Evolutionary conservation across 106 monocot species (phyloP).

Genomic region (Xerophyta viscosa): DNA sequence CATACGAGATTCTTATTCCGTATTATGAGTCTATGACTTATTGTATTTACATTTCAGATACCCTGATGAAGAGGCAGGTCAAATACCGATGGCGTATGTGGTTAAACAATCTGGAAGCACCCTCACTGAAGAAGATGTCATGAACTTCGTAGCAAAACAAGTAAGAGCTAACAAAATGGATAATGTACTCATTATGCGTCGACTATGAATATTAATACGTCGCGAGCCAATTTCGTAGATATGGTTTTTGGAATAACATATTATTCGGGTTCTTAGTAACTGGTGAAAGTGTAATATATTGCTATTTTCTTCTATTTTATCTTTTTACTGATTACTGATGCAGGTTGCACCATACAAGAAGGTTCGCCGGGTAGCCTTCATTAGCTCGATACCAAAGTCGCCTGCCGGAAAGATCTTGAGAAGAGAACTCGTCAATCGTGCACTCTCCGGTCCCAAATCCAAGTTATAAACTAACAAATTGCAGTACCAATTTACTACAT

Average conservation of each 20-base stretch:
- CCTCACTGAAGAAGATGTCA: slow-evolving; percentile 33
- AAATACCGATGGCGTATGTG: slow-evolving; percentile 64
- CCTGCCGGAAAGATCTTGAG: slow-evolving; percentile 48
- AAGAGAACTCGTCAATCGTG: slow-evolving; percentile 25
- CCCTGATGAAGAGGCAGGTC: slow-evolving; percentile 65
- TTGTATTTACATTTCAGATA: slow-evolving; percentile 19
- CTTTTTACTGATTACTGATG: not conserved
- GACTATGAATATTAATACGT: too few relatives aligned
- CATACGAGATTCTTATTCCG: too few relatives aligned
- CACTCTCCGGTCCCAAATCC: slow-evolving; percentile 6
- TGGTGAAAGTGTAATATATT: too few relatives aligned
- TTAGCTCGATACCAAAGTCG: slow-evolving; percentile 36
- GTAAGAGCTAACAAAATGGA: slow-evolving; percentile 52
- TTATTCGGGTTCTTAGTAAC: too few relatives aligned
- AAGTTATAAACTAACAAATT: too few relatives aligned
- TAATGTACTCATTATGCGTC: not conserved
- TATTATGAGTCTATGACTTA: too few relatives aligned
- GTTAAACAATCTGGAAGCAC: slow-evolving; percentile 44
- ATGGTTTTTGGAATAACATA: too few relatives aligned
- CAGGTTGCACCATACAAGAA: slow-evolving; percentile 63
- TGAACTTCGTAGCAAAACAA: slow-evolving; percentile 55
- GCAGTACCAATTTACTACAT: too few relatives aligned
- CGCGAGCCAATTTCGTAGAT: too few relatives aligned
- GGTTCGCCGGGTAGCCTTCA: slow-evolving; percentile 36
- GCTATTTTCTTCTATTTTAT: too few relatives aligned